Conservation (phyloP, 2,329 filamentous ascomycete genomes). For the Penicillium sp. region DNA sequence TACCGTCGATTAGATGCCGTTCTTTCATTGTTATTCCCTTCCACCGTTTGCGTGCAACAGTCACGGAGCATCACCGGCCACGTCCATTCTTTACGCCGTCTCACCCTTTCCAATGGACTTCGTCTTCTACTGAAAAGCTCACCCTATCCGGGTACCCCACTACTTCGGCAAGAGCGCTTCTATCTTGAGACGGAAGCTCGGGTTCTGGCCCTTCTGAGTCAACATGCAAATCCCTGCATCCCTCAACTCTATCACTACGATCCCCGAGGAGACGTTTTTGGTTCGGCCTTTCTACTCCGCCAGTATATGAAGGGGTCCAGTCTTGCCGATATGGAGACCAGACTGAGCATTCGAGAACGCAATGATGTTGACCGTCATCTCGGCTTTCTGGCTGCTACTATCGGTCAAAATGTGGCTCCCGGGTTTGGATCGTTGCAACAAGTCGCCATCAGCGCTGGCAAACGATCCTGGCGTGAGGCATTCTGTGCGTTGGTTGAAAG, state of each 20-base stretch:
- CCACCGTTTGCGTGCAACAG: constrained; percentile 34
- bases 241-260: constrained; percentile 46
- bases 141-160: constrained; percentile 39
- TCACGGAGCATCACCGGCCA: constrained; percentile 34
- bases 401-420: constrained; percentile 51
- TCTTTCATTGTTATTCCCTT: constrained; percentile 39
- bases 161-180: constrained; percentile 46
- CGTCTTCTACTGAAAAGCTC: constrained; percentile 44
- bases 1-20: constrained; percentile 33
- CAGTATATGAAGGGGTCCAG: constrained; percentile 42
- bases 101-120: constrained; percentile 45
- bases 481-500: constrained; percentile 58
- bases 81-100: constrained; percentile 41
- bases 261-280: constrained; percentile 30
- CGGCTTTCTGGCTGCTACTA: constrained; percentile 43
- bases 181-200: constrained; percentile 47
- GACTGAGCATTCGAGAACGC: constrained; percentile 36
- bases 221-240: constrained; percentile 39
- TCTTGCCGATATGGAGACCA: constrained; percentile 36
- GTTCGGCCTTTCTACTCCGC: constrained; percentile 43
- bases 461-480: constrained; percentile 56
- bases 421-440: constrained; percentile 56
- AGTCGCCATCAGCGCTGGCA: constrained; percentile 52
- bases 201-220: constrained; percentile 42
- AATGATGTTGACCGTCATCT: constrained; percentile 42